These are phyloP conservation scores for Ogataea polymorpha DNA, from an alignment of 805 yeast species.

Conservation along the genomic window DNA sequence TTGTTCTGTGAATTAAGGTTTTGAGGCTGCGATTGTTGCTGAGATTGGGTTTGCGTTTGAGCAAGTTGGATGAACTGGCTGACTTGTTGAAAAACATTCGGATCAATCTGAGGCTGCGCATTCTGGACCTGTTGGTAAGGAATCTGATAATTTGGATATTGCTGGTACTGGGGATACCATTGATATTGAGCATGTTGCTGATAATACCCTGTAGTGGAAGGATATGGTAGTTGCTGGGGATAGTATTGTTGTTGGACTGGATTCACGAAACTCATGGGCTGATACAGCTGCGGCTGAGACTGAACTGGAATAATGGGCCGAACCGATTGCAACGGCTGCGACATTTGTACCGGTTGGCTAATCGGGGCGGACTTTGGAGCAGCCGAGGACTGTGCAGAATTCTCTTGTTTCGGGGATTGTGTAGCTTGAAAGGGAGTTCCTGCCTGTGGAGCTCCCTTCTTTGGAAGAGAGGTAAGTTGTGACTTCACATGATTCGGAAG, in stretches of 20 bases:
- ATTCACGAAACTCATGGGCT: not conserved
- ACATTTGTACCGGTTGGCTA: not conserved
- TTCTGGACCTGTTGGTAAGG: conserved; percentile 3
- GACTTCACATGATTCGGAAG: conserved; percentile 22
- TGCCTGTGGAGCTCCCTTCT: conserved; percentile 7
- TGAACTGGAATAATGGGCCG: conserved; percentile 5
- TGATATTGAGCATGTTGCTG: conserved; percentile 14
- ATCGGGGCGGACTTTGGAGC: not conserved
- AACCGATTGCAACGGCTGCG: conserved; percentile 1
- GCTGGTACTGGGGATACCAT: conserved; percentile 10
- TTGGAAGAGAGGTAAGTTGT: conserved; percentile 22
- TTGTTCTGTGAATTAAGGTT: conserved; percentile 14
- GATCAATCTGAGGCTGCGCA: conserved; percentile 9
- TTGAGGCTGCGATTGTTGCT: conserved; percentile 5
- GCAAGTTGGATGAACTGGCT: conserved; percentile 25
- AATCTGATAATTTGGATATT: conserved; percentile 1
- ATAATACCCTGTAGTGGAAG: not conserved
- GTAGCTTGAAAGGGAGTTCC: not conserved
- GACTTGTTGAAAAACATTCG: conserved; percentile 21
- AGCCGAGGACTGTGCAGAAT: not conserved
- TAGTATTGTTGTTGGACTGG: not conserved
- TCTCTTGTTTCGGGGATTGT: not conserved
- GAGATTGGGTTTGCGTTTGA: conserved; percentile 19
- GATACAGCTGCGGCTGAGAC: not conserved
- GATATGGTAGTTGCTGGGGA: conserved; percentile 2